Evolutionary conservation across 495 filamentous ascomycete species (phyloP).

Genomic region (Penicillium pulvis): DNA sequence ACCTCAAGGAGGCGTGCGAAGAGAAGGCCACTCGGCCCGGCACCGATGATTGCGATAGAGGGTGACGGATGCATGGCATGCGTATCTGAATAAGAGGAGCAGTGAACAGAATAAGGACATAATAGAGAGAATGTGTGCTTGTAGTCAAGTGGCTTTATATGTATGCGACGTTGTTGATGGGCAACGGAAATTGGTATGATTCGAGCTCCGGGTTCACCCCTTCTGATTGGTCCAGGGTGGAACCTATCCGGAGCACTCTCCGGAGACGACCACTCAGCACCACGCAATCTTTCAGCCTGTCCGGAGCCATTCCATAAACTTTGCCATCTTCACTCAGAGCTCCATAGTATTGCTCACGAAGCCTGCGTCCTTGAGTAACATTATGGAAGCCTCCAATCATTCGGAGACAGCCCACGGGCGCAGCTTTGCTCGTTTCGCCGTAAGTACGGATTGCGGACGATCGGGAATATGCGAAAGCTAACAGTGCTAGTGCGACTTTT

Average conservation of each 20-base stretch:
- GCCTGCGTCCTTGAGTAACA: not conserved
- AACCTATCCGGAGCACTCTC: conserved; percentile 1
- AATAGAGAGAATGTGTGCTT: too few relatives aligned
- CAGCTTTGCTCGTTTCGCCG: conserved; percentile 6
- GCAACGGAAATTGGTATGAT: not conserved
- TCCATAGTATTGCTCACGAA: not conserved
- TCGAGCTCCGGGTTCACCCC: not conserved
- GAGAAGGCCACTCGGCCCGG: conserved; percentile 54
- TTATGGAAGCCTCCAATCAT: not conserved
- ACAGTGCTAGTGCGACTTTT: conserved; percentile 21
- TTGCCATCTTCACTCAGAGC: not conserved
- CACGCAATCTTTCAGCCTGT: not conserved
- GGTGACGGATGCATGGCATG: too few relatives aligned
- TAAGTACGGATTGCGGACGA: not conserved
- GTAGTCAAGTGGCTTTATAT: not conserved
- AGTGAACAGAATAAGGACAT: too few relatives aligned
- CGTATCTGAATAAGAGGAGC: too few relatives aligned
- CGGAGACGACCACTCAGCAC: conserved; percentile 4
- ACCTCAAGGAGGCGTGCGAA: conserved; percentile 54
- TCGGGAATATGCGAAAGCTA: conserved; percentile 2
- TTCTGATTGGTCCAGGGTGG: conserved; percentile 13
- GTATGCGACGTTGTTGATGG: not conserved
- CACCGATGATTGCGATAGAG: conserved; percentile 57
- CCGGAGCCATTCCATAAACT: not conserved
- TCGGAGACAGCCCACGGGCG: not conserved